Evolutionary conservation across 1,284 basidiomycete species (phyloP).

Genomic region (Trametes versicolor): DNA sequence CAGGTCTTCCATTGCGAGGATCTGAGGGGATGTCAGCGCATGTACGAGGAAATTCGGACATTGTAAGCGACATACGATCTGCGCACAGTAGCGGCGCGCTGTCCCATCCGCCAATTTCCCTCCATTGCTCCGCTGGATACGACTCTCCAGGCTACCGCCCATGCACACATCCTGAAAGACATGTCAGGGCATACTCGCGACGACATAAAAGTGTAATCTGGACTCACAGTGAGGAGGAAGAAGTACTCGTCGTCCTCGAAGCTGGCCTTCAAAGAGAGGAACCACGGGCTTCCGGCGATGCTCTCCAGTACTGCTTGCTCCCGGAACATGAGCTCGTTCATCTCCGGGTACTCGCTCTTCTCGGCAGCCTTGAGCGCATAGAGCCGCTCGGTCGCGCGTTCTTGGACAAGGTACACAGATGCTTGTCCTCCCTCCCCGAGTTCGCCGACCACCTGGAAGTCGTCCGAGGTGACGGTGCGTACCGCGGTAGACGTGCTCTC

Average conservation of each 20-base stretch:
- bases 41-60: constrained; percentile 41
- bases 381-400: constrained; percentile 21
- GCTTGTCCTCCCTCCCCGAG: constrained; percentile 40
- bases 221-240: constrained; percentile 36
- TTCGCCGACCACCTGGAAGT: constrained; percentile 28
- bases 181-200: background rate
- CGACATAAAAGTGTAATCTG: background rate
- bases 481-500: background rate
- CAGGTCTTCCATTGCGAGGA: constrained; percentile 41
- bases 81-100: constrained; percentile 30
- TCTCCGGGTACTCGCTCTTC: constrained; percentile 14
- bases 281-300: constrained; percentile 24
- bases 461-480: constrained; percentile 10
- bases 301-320: constrained; percentile 21
- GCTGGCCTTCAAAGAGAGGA: constrained; percentile 30
- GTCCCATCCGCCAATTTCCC: constrained; percentile 9
- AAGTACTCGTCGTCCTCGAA: constrained; percentile 44
- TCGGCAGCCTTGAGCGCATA: constrained; percentile 38
- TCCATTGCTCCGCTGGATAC: constrained; percentile 18
- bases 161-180: constrained; percentile 26
- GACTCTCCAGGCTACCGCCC: constrained; percentile 29
- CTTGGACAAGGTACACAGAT: constrained; percentile 33
- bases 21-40: constrained; percentile 42
- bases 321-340: constrained; percentile 12
- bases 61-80: constrained; percentile 31